phyloP scores from a whole-genome alignment of 192 early-diverging fungal genomes.

The Coemansia sp. region DNA sequence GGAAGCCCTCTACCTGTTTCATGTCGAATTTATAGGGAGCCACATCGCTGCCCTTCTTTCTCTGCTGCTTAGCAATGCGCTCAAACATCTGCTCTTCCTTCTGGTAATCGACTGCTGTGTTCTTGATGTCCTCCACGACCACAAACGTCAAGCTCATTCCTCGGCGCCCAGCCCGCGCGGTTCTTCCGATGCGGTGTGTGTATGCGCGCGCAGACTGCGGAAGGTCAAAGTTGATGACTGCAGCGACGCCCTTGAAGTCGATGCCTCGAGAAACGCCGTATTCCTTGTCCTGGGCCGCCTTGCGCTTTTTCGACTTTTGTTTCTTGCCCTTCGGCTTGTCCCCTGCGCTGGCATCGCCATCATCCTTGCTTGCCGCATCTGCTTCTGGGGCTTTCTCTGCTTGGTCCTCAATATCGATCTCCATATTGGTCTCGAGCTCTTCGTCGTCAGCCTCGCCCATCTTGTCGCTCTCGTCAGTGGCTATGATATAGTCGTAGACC shows the following conservation, averaged over 20 bases:
- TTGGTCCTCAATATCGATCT: constrained; percentile 29
- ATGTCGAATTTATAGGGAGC: constrained; percentile 86
- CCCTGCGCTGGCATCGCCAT: constrained; percentile 2
- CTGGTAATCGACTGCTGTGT: constrained; percentile 21
- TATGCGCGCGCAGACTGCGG: constrained; percentile 82
- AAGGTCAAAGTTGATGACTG: constrained; percentile 98
- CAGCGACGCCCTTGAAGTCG: constrained; percentile 89
- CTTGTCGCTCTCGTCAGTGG: constrained; percentile 85
- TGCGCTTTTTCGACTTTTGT: constrained; percentile 41
- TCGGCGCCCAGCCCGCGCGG: constrained; percentile 84
- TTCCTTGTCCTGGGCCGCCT: constrained; percentile 70
- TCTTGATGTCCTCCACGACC: constrained; percentile 54
- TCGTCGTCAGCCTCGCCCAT: constrained; percentile 66
- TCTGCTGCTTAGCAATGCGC: constrained; percentile 73
- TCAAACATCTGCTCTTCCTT: constrained; percentile 70
- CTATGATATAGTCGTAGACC: constrained; percentile 92
- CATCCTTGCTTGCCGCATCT: constrained; percentile 12
- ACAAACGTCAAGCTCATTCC: constrained; percentile 92
- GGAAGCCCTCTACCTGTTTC: constrained; percentile 85
- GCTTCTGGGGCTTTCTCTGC: constrained; percentile 28
- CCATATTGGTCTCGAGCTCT: constrained; percentile 54
- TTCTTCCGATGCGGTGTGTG: constrained; percentile 92
- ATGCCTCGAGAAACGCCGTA: constrained; percentile 96
- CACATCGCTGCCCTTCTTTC: constrained; percentile 54
- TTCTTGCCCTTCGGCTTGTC: constrained; percentile 21